Percentiles rank a stretch among this genome's conserved stretches.
Conservation (phyloP, 192 early-diverging fungal genomes). For the Chytriomyces hyalinus region DNA sequence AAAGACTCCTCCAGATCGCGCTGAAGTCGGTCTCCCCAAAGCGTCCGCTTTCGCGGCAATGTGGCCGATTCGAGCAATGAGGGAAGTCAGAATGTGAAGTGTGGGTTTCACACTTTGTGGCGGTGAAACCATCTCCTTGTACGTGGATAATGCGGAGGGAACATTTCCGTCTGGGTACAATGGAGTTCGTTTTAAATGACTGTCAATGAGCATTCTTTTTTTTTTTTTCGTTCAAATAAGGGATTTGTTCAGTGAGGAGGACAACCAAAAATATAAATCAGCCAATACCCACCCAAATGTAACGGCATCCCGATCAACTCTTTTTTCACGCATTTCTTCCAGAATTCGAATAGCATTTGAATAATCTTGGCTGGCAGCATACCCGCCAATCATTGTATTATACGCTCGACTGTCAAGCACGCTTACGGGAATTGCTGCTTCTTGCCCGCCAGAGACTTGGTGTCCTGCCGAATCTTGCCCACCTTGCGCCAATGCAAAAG, state of each 20-base stretch:
- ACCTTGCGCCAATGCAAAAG: background rate
- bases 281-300: constrained; percentile 22
- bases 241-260: background rate
- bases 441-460: too few species aligned
- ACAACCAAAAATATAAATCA: background rate
- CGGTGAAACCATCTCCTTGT: constrained; percentile 13
- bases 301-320: constrained; percentile 11
- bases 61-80: constrained; percentile 24
- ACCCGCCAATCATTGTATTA: constrained; percentile 29
- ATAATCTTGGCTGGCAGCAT: constrained; percentile 21
- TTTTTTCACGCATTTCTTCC: constrained; percentile 2
- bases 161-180: constrained; percentile 18
- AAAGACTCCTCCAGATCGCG: constrained; percentile 19
- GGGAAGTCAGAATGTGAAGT: constrained; percentile 18
- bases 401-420: constrained; percentile 16
- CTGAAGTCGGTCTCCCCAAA: constrained; percentile 12
- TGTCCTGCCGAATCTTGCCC: too few species aligned
- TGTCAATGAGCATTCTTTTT: constrained; percentile 28
- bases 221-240: background rate
- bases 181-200: constrained; percentile 24
- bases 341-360: constrained; percentile 1
- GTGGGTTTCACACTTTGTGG: background rate
- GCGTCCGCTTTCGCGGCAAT: constrained; percentile 16
- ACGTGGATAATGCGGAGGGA: constrained; percentile 8
- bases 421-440: background rate